phyloP scores from a whole-genome alignment of 192 early-diverging fungal genomes.

The Coemansia sp. region DNA sequence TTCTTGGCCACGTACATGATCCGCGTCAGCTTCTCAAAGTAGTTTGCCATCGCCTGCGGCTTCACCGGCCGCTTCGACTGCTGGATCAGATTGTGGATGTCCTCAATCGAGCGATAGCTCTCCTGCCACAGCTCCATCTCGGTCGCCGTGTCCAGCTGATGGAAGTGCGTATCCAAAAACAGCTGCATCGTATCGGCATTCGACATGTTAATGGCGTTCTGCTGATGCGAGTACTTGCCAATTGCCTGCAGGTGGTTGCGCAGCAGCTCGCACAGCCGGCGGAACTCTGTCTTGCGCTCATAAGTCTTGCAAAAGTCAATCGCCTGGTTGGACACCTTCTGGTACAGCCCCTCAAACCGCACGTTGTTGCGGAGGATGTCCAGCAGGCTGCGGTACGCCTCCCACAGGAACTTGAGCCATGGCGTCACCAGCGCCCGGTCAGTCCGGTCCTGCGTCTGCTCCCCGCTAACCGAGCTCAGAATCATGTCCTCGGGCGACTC shows the following conservation, averaged over 20 bases:
- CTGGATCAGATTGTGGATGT: slow-evolving; percentile 91
- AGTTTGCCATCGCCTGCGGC: slow-evolving; percentile 94
- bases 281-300: slow-evolving; percentile 97
- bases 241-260: slow-evolving; percentile 90
- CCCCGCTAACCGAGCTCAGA: slow-evolving; percentile 90
- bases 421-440: slow-evolving; percentile 98
- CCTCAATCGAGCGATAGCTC: slow-evolving; percentile 94
- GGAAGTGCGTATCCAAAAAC: slow-evolving; percentile 93
- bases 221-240: slow-evolving; percentile 86
- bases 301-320: slow-evolving; percentile 96
- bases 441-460: slow-evolving; percentile 92
- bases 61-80: slow-evolving; percentile 90
- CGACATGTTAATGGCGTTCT: slow-evolving; percentile 90
- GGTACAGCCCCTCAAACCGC: slow-evolving; percentile 92
- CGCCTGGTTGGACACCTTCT: slow-evolving; percentile 84
- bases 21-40: slow-evolving; percentile 96
- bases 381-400: slow-evolving; percentile 96
- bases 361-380: slow-evolving; percentile 97
- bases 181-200: slow-evolving; percentile 96
- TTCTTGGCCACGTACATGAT: slow-evolving; percentile 98
- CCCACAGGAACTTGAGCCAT: slow-evolving; percentile 99
- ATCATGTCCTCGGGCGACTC: slow-evolving; percentile 98
- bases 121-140: slow-evolving; percentile 99
- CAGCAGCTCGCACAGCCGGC: slow-evolving; percentile 94
- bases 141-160: slow-evolving; percentile 92